phyloP scores from a whole-genome alignment of 2,329 filamentous ascomycete species.

The Colletotrichum sp. region DNA sequence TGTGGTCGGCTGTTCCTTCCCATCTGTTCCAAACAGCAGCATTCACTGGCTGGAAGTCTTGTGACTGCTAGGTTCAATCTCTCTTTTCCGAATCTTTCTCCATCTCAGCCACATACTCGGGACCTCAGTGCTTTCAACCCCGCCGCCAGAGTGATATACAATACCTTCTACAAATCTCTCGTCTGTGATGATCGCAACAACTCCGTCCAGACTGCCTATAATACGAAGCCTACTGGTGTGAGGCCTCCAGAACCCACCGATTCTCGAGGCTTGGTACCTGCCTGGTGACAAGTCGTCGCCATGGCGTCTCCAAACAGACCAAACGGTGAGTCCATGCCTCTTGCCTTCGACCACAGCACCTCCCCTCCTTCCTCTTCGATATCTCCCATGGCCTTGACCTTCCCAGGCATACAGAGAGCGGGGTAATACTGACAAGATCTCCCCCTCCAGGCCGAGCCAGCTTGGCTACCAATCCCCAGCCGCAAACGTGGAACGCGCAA shows the following conservation, averaged over 20 bases:
- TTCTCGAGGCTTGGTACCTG: background rate
- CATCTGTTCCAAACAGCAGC: background rate
- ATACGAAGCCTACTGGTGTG: background rate
- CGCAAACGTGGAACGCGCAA: constrained; percentile 20
- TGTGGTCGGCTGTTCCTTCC: background rate
- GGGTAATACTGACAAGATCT: background rate
- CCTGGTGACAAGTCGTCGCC: background rate
- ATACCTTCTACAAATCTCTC: background rate
- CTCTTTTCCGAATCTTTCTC: background rate
- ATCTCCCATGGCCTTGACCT: background rate
- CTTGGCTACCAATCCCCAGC: constrained; percentile 9
- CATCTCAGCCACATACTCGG: background rate
- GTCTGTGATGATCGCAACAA: constrained; percentile 20
- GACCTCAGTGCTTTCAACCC: background rate
- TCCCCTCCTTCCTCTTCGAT: background rate
- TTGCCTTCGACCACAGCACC: background rate
- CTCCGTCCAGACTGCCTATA: background rate
- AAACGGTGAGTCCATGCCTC: constrained; percentile 9
- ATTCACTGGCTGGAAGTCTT: background rate
- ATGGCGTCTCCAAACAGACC: constrained; percentile 22
- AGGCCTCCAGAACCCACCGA: background rate
- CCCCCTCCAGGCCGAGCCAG: constrained; percentile 10
- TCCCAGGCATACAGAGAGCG: background rate
- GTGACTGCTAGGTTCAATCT: background rate
- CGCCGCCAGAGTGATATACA: background rate